Evolutionary conservation across 2,329 filamentous ascomycete species (phyloP).

Genomic region (Capronia coronata): DNA sequence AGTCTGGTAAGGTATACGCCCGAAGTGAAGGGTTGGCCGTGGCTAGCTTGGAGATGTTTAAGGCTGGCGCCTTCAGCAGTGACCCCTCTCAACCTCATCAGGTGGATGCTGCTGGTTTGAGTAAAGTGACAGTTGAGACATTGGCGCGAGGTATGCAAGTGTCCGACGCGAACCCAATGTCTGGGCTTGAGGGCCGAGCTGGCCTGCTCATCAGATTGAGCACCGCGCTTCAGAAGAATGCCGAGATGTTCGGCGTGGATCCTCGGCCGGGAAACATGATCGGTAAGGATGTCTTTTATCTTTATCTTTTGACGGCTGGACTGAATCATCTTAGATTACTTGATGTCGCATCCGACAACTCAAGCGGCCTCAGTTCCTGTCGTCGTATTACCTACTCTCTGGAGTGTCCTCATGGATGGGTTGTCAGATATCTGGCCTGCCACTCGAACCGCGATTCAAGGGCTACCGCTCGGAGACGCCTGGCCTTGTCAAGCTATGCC

Average conservation of each 20-base stretch:
- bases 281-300: constrained; percentile 52
- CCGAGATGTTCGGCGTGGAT: constrained; percentile 75
- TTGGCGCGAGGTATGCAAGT: constrained; percentile 82
- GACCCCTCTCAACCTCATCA: constrained; percentile 74
- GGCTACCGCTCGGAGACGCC: constrained; percentile 80
- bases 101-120: constrained; percentile 78
- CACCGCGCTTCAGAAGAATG: constrained; percentile 59
- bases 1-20: constrained; percentile 73
- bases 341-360: constrained; percentile 85
- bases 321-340: constrained; percentile 58
- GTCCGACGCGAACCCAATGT: constrained; percentile 68
- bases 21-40: constrained; percentile 84
- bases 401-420: constrained; percentile 84
- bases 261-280: constrained; percentile 90
- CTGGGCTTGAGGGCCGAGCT: constrained; percentile 77
- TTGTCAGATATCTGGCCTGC: constrained; percentile 82
- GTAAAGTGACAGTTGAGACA: constrained; percentile 63
- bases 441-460: constrained; percentile 79
- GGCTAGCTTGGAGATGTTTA: constrained; percentile 83
- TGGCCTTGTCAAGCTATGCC: constrained; percentile 88
- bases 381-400: constrained; percentile 77
- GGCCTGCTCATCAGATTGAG: constrained; percentile 69
- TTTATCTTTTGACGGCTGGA: too few relatives aligned
- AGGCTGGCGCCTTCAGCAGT: constrained; percentile 65
- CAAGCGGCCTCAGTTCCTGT: constrained; percentile 84